A percentile compares a stretch with the other conserved stretches of the same genome.
These are phyloP conservation scores for Holtermanniella nyarrowii DNA, from an alignment of 768 basidiomycete species.

Conservation along the genomic window DNA sequence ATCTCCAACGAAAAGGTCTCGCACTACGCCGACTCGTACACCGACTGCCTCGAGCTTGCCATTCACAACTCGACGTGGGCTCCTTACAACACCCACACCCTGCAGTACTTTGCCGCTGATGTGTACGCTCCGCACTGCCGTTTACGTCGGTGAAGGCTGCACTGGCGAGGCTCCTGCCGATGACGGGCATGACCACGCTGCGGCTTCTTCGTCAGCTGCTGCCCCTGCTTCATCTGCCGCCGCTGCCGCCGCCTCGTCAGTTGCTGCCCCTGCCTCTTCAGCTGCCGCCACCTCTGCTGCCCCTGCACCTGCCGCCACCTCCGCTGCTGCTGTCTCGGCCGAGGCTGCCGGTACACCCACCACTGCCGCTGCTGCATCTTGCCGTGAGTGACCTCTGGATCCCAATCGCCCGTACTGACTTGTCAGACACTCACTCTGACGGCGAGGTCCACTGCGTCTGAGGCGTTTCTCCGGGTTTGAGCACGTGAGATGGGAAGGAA, in stretches of 20 bases:
- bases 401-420: slow-evolving; percentile 1
- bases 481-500: no score
- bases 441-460: slow-evolving; percentile 4
- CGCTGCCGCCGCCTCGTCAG: slow-evolving; percentile 2
- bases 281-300: slow-evolving; percentile 12
- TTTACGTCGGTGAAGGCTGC: not conserved
- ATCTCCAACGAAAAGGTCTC: slow-evolving; percentile 23
- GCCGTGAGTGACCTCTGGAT: slow-evolving; percentile 6
- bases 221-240: slow-evolving; percentile 2
- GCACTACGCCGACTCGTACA: slow-evolving; percentile 30
- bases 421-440: slow-evolving; percentile 31
- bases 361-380: slow-evolving; percentile 1
- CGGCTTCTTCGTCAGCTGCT: slow-evolving; percentile 3
- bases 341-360: slow-evolving; percentile 1
- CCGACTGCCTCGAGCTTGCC: slow-evolving; percentile 31
- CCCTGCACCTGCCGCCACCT: slow-evolving; percentile 8
- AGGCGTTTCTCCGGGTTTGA: no score
- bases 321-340: slow-evolving; percentile 6
- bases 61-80: slow-evolving; percentile 26
- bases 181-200: slow-evolving; percentile 28
- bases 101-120: slow-evolving; percentile 36
- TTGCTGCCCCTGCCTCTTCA: slow-evolving; percentile 2
- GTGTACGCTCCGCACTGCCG: slow-evolving; percentile 2
- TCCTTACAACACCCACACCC: slow-evolving; percentile 31
- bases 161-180: slow-evolving; percentile 25